These are phyloP conservation scores for Penicillium capsulatum DNA, from an alignment of 2,329 filamentous ascomycete genomes.

Conservation along the genomic window DNA sequence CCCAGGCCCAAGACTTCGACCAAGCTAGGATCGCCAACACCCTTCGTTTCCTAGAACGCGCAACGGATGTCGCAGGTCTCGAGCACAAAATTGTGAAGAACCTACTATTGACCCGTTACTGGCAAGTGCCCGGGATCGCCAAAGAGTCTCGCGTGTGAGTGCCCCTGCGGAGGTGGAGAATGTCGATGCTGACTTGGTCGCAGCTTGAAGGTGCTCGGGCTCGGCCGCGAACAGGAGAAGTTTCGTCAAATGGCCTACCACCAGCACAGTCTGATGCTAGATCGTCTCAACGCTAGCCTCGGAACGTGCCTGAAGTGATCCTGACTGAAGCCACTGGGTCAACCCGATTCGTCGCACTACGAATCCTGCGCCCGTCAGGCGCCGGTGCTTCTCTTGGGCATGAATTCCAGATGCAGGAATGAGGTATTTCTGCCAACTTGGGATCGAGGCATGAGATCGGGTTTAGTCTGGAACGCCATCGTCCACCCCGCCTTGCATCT, in stretches of 20 bases:
- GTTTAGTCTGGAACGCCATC: slow-evolving; percentile 3
- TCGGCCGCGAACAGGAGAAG: slow-evolving; percentile 24
- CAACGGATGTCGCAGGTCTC: slow-evolving; percentile 36
- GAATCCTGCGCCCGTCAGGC: slow-evolving; percentile 16
- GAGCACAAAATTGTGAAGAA: slow-evolving; percentile 49
- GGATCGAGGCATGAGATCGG: slow-evolving; percentile 6
- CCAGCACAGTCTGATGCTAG: slow-evolving; percentile 45
- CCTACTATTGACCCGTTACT: slow-evolving; percentile 43
- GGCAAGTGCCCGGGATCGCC: slow-evolving; percentile 34
- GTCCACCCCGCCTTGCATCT: slow-evolving; percentile 1
- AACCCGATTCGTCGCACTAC: slow-evolving; percentile 14
- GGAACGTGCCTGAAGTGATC: slow-evolving; percentile 40
- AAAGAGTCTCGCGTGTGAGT: slow-evolving; percentile 34
- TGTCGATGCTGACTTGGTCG: slow-evolving; percentile 19
- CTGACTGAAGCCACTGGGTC: slow-evolving; percentile 5
- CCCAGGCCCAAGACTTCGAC: slow-evolving; percentile 36
- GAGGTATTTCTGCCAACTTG: slow-evolving; percentile 13
- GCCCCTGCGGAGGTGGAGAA: slow-evolving; percentile 6
- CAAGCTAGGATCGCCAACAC: slow-evolving; percentile 43
- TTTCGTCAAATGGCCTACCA: slow-evolving; percentile 34
- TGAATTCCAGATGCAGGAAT: slow-evolving; percentile 10
- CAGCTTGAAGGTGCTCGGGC: slow-evolving; percentile 30
- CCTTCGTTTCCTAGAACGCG: slow-evolving; percentile 43
- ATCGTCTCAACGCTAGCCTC: slow-evolving; percentile 47
- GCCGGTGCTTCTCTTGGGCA: slow-evolving; percentile 21